Base-by-base conservation (phyloP, 2,329 filamentous ascomycete genomes). In the Aspergillus sp. region DNA sequence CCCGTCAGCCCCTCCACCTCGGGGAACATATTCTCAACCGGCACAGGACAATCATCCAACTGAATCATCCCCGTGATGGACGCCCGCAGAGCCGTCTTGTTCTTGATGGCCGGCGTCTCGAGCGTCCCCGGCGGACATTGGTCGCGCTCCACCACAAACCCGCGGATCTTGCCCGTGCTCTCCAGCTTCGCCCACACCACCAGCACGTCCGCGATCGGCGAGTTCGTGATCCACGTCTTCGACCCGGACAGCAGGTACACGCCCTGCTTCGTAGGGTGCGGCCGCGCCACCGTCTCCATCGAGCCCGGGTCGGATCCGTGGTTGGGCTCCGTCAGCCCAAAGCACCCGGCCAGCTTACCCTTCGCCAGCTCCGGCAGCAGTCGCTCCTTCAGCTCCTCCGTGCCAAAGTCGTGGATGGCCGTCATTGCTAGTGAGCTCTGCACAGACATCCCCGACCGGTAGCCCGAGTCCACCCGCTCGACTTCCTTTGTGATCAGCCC, bases 31-130 rank as follows among this genome's bases (percentile, higher is more conserved):
- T 96, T 96, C 62, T 84, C 89, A 60, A 87, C 85, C 0, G 91
- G 86, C 0, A 99, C 90, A 0, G 94, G 93, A 60, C 89, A 92
- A 57, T 88, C 85, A 59, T 96, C 93, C 67, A 99, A 82, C 62
- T 96, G 91, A 60, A 99, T 96, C 94, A 97, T 97, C 52, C 94
- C 94, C 0, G 94, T 99, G 58, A 96, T 88, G 11, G 90, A 95
- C 11, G 94, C 94, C 53, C 94, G 82, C 30, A 99, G 83, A 1
- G 92, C 94, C 56, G 89, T 96, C 82, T 99, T 99, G 77, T 97
- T 84, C 78, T 95, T 95, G 71, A 99, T 87, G 11, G 88, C 77
- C 1, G 94, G 94, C 5, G 94, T 99, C 71, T 94, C 90, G 13
- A 99, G 79, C 0, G 92, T 95, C 2, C 94, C 93, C 0, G 89